phyloP scores from a whole-genome alignment of 2,329 filamentous ascomycete genomes.

The Fusarium proliferatum region DNA sequence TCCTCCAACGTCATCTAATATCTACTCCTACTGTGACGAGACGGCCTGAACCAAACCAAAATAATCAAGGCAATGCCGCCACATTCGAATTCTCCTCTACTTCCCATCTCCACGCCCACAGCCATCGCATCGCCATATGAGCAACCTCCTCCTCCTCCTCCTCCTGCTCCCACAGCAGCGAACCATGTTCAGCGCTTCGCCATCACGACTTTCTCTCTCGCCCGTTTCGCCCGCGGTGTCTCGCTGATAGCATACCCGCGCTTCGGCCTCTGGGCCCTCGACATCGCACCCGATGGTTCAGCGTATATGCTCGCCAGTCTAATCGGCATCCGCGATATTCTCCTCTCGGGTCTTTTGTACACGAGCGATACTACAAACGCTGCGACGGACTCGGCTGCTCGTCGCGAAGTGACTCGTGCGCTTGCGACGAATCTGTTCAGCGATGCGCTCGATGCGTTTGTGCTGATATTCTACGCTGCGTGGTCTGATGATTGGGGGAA shows the following conservation, averaged over 20 bases:
- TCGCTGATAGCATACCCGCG: constrained; percentile 45
- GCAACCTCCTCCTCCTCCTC: background rate
- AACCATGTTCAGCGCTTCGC: constrained; percentile 38
- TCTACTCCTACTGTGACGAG: background rate
- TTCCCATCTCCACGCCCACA: constrained; percentile 42
- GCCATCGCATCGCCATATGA: constrained; percentile 29
- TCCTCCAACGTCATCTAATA: background rate
- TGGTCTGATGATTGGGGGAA: constrained; percentile 47
- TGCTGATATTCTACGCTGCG: constrained; percentile 50
- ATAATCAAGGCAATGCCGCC: constrained; percentile 34
- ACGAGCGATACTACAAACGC: constrained; percentile 37
- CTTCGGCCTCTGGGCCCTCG: constrained; percentile 47
- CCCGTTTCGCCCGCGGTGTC: constrained; percentile 46
- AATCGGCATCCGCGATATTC: constrained; percentile 48
- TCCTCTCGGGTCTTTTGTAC: constrained; percentile 47
- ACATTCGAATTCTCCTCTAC: constrained; percentile 38
- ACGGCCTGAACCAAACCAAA: background rate
- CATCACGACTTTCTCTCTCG: constrained; percentile 39
- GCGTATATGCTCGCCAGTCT: constrained; percentile 47
- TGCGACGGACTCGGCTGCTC: constrained; percentile 18
- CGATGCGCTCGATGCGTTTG: constrained; percentile 50
- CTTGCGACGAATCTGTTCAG: constrained; percentile 47
- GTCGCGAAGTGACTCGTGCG: constrained; percentile 47
- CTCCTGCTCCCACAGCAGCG: constrained; percentile 21
- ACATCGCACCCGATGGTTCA: constrained; percentile 42